Evolutionary conservation across 768 basidiomycete species (phyloP), one percentile per base, ranked within the genome.

Genomic region (Brasilioporus rufonigricans): DNA sequence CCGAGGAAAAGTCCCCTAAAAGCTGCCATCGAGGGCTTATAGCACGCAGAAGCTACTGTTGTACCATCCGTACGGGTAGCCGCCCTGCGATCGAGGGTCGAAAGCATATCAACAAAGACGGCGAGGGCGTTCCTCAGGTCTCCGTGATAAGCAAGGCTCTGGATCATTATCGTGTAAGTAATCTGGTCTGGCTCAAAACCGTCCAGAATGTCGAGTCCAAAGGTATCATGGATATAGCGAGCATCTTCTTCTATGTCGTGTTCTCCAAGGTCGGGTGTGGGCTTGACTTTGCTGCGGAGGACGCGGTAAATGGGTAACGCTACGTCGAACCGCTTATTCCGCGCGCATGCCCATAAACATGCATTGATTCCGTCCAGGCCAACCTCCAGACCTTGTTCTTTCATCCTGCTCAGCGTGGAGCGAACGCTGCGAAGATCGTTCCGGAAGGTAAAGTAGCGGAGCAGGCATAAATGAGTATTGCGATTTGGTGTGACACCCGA

Each of bases 1-100:
- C 89, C 91, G 18, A 87, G 77, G 64, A 94, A 92, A 38, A 94
- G 66, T 18, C 81, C 81, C 21, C 89, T 82, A 67, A 86, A 93
- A 31, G 83, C 74, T 21, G 79, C 69, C 44, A 81, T 64, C 1
- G 76, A 80, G 3, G 81, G 81, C 24, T 64, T 68, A 52, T 76
- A 80, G 9, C 64, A 63, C 12, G 53, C 55, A 2, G 71, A 69
- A 19, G 62, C 50, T 5, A 69, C 69, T 19, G 65, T 56, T 3
- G 73, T 65, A 19, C 67, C 68, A 4, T 50, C 60, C 27, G 61
- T 56, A 6, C 64, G 67, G 24, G 72, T 68, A 16, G 73, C 69
- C 19, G 65, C 66, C 59, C 78, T 75, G 33, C 67, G 48, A 54
- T 78, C 75, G 27, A 73, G 70, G 18, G 76, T 71, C 11, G 77